Base-by-base conservation (phyloP, 208 protist genomes). In the Crithidia sp. region DNA sequence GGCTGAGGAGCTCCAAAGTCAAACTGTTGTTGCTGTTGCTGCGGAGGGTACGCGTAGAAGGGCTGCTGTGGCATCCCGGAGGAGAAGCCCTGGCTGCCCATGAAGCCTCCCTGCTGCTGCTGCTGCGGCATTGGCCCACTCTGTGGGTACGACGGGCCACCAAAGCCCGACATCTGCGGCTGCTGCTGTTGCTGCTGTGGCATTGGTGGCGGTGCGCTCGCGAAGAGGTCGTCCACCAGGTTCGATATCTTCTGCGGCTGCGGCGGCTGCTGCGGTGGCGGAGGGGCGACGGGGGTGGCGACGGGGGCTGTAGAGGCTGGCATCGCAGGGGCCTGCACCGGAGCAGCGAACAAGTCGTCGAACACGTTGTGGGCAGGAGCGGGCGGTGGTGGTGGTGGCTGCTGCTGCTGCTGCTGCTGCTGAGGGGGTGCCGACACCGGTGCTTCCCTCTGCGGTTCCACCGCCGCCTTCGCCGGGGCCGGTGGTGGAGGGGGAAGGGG, bases 321-420 rank as follows among this genome's bases (percentile, higher is more conserved):
- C 45, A 65, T 56, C 14, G 59, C 39, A 12, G 76, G 52, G 10
- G 71, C 56, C 47, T 77, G 57, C 17, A 68, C 59, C 0, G 86
- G 82, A 41, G 84, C 79, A 10, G 74, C 76, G 45, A 89, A 86
- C 50, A 91, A 74, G 60, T 81, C 77, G 28, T 83, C 82, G 60
- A 94, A 88, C 13, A 84, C 43, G 57, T 89, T 80, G 9, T 85
- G 28, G 28, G 28, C 57, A 54, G 61, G 47, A 13, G 69, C 37
- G 17, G 67, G 54, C 36, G 39, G 63, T 39, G 64, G 41, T 8
- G 71, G 70, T 13, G 75, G 57, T 7, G 7, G 63, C 36, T 17
- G 36, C 57, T 13, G 58, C 13, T 7, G 63, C 36, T 17, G 36
- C 57, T 13, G 58, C n/a, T 16, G 37, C 41, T 37, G 58, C n/a